Conservation (phyloP, 75 land plant species). For the Larix kaempferi region DNA sequence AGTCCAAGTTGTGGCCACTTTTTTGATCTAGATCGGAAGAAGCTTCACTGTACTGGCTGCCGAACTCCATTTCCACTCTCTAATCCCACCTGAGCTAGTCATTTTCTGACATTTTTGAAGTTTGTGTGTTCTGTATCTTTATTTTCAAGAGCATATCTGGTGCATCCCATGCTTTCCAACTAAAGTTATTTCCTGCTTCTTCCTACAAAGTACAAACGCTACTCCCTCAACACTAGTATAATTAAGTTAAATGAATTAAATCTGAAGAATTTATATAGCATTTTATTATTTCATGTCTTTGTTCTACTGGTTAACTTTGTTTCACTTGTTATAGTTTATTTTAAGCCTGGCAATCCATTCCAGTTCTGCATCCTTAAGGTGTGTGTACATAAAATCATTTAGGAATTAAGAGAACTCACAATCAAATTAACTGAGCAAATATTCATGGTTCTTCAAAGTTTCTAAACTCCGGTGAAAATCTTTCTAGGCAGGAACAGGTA, state of each 20-base stretch:
- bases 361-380: too few species aligned
- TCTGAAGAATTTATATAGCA: too few species aligned
- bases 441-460: not conserved
- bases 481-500: constrained; percentile 81
- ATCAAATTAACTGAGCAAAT: not conserved
- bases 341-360: not conserved
- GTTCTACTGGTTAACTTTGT: too few species aligned
- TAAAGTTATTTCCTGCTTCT: not conserved
- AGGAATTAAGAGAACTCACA: not conserved
- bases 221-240: not conserved
- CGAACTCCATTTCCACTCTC: too few species aligned
- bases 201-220: not conserved
- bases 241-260: not conserved
- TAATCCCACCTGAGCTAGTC: not conserved
- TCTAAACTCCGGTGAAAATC: not conserved
- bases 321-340: not conserved
- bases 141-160: not conserved
- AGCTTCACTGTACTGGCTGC: not conserved
- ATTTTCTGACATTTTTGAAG: not conserved
- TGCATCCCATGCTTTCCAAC: too few species aligned
- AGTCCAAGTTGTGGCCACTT: too few species aligned
- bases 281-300: too few species aligned
- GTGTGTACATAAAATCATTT: not conserved
- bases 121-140: not conserved
- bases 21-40: not conserved